Evolutionary conservation across 2,329 filamentous ascomycete genomes (phyloP).

Genomic region (Cephalotrichum gorgonifer): DNA sequence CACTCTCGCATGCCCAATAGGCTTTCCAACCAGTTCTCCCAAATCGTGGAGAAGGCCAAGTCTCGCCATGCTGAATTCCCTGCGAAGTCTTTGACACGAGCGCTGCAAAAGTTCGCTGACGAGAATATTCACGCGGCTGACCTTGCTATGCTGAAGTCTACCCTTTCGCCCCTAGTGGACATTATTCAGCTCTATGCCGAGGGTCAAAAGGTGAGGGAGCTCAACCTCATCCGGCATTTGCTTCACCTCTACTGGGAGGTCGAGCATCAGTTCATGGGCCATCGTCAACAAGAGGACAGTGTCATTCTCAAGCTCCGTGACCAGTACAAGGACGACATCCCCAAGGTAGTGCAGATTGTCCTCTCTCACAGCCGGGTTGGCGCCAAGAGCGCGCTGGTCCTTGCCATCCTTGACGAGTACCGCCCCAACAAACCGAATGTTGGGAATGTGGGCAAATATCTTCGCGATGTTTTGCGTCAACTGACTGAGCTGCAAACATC

Average conservation of each 20-base stretch:
- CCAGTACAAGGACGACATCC: constrained; percentile 87
- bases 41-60: constrained; percentile 77
- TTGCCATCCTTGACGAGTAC: constrained; percentile 90
- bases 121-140: constrained; percentile 70
- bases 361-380: constrained; percentile 88
- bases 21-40: constrained; percentile 70
- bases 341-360: constrained; percentile 76
- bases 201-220: constrained; percentile 84
- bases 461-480: constrained; percentile 72
- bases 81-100: constrained; percentile 75
- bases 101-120: constrained; percentile 78
- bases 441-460: constrained; percentile 79
- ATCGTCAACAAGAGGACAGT: constrained; percentile 80
- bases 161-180: constrained; percentile 64
- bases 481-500: constrained; percentile 84
- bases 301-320: constrained; percentile 90
- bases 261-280: constrained; percentile 79
- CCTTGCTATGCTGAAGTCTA: constrained; percentile 59
- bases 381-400: constrained; percentile 85
- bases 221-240: constrained; percentile 68
- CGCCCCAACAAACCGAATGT: constrained; percentile 86
- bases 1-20: constrained; percentile 95
- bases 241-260: constrained; percentile 73
- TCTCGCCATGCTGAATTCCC: constrained; percentile 79
- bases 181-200: constrained; percentile 76